These are phyloP conservation scores for Saposhnikovia divaricata DNA, from an alignment of 129 eudicot species.

Conservation along the genomic window DNA sequence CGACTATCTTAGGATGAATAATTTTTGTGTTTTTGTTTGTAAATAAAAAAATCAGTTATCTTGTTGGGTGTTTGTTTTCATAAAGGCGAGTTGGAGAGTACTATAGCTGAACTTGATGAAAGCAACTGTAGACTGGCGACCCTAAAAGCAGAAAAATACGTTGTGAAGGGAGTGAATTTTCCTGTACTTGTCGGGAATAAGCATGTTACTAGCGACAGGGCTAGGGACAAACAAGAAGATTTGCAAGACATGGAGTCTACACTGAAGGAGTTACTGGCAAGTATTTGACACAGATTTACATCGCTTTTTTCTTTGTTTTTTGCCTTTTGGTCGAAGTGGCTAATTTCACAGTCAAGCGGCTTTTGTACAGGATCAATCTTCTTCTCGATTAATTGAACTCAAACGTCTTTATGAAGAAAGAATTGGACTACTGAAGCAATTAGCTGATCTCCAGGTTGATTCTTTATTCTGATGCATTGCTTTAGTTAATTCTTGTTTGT, in stretches of 20 bases:
- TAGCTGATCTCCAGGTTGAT: slow-evolving; percentile 72
- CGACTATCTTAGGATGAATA: neutral
- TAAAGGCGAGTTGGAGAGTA: slow-evolving; percentile 71
- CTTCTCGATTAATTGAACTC: slow-evolving; percentile 64
- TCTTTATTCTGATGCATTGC: slow-evolving; percentile 3
- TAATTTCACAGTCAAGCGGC: slow-evolving; percentile 7
- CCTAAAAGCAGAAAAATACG: slow-evolving; percentile 65
- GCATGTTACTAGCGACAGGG: slow-evolving; percentile 51
- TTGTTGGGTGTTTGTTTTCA: slow-evolving; percentile 1
- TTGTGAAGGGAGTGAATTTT: slow-evolving; percentile 56
- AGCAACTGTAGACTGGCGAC: slow-evolving; percentile 58
- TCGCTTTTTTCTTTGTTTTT: neutral
- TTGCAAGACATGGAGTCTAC: slow-evolving; percentile 79
- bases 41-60: neutral
- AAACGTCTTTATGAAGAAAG: slow-evolving; percentile 70
- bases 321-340: neutral
- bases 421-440: slow-evolving; percentile 44
- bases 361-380: slow-evolving; percentile 60
- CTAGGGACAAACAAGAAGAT: slow-evolving; percentile 66
- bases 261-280: slow-evolving; percentile 69
- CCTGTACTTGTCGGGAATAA: slow-evolving; percentile 70
- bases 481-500: slow-evolving; percentile 1
- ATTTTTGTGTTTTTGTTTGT: neutral
- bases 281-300: slow-evolving; percentile 2
- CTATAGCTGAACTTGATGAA: slow-evolving; percentile 66